Base-by-base conservation (phyloP, 129 eudicot species). In the Scalesia atractyloides region DNA sequence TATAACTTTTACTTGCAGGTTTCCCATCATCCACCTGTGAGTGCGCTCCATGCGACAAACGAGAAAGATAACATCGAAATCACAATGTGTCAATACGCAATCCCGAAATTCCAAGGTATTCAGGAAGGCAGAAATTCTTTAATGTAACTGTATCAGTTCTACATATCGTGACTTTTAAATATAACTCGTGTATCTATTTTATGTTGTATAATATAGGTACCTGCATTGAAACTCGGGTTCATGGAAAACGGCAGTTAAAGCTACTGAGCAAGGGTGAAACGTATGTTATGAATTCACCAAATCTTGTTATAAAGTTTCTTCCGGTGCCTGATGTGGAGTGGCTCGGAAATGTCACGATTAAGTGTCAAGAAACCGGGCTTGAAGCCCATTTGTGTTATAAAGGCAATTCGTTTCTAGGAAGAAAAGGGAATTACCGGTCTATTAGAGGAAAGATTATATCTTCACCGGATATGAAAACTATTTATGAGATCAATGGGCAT, bases 11-110 rank as follows among this genome's bases (percentile, higher is more conserved):
- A 61, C 49, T 46, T 74, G 49, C 61, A 90, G 98, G 96, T 93
- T 73, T 93, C 98, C 13, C 98, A 93, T 77, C 98, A 93, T 79
- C 98, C 98, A 7, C 97, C 98, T 2, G 97, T 93, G 26, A 70
- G 92, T 43, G 96, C 95, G 3, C 90, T 93, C 33, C 98, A 93
- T 61, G 98, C 97, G 12, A 87, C 92, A 1, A 86, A 85, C 74
- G 90, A 82, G 72, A 74, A 76, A 36, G 84, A 79, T 15, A 80
- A 82, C 73, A 83, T 93, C 17, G 98, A 93, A 74, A 73, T 83
- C 61, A 56, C 69, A 52, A 87, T 96, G 98, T 90, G 97, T 72
- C 97, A 89, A 59, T 75, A 80, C 70, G 87, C 88, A 24, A 73
- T 80, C 37, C 91, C 98, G 41, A 93, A 86, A 61, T 93, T 87